A percentile compares a stretch with the other conserved stretches of the same genome.
Evolutionary conservation across 768 basidiomycete species (phyloP).

Genomic region (Tricholoma sp.): DNA sequence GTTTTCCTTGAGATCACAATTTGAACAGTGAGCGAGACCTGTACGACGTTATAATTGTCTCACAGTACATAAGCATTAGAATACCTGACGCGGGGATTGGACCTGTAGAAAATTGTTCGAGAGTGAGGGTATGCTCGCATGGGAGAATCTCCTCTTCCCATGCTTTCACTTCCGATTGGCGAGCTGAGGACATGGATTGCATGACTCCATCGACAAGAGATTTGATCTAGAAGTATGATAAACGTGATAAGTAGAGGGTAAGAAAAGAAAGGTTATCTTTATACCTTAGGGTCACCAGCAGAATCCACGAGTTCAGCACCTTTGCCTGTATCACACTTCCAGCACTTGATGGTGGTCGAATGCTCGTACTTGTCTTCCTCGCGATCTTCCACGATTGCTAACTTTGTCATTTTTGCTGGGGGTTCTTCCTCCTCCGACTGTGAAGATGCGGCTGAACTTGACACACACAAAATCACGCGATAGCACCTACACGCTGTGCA

Average conservation of each 20-base stretch:
- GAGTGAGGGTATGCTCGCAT: slow-evolving; percentile 71
- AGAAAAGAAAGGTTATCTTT: too few species aligned
- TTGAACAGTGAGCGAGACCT: slow-evolving; percentile 78
- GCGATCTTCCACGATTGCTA: slow-evolving; percentile 80
- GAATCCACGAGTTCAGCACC: slow-evolving; percentile 44
- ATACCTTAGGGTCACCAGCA: slow-evolving; percentile 29
- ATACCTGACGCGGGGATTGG: slow-evolving; percentile 52
- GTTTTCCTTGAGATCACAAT: slow-evolving; percentile 86
- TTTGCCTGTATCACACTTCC: slow-evolving; percentile 55
- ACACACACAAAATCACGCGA: neutral
- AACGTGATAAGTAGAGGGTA: neutral
- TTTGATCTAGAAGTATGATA: slow-evolving; percentile 35
- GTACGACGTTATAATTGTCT: neutral
- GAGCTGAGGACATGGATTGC: slow-evolving; percentile 79
- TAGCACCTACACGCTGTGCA: slow-evolving; percentile 54
- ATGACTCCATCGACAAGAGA: slow-evolving; percentile 63
- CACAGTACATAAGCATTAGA: neutral
- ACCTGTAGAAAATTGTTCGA: slow-evolving; percentile 39
- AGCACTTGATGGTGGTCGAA: slow-evolving; percentile 63
- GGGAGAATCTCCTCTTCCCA: slow-evolving; percentile 94
- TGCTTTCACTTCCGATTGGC: slow-evolving; percentile 91
- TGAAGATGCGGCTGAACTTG: neutral
- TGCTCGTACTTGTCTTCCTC: slow-evolving; percentile 88
- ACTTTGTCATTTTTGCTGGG: slow-evolving; percentile 82
- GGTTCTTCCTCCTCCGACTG: slow-evolving; percentile 77